A percentile compares a stretch with the other conserved stretches of the same genome.
phyloP scores from a whole-genome alignment of 305 asterid species.

The Solanum hybrid region DNA sequence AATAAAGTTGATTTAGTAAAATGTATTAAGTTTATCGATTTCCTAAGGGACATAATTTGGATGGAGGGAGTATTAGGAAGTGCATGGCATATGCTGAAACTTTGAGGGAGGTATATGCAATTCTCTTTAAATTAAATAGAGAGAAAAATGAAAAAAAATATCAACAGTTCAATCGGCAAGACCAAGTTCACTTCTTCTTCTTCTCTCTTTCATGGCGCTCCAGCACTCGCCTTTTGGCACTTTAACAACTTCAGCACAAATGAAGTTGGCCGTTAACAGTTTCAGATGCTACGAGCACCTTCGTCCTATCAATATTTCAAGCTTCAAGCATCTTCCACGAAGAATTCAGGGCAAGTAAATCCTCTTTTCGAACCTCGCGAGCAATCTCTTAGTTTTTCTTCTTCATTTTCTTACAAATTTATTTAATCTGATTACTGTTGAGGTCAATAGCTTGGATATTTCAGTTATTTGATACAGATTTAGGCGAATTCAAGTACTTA shows the following conservation, averaged over 20 bases:
- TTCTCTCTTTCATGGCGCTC: background rate
- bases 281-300: background rate
- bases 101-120: background rate
- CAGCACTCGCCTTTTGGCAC: background rate
- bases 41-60: background rate
- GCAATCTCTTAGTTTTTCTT: background rate
- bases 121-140: background rate
- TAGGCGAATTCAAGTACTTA: no score
- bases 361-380: background rate
- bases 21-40: no score
- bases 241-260: background rate
- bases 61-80: background rate
- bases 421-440: background rate
- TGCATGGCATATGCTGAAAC: background rate
- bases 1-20: no score
- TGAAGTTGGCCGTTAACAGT: background rate
- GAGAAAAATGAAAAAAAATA: background rate
- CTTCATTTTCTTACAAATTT: background rate
- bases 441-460: background rate
- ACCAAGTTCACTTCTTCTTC: background rate
- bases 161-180: background rate
- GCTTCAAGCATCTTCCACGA: background rate
- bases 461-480: background rate
- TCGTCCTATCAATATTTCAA: background rate
- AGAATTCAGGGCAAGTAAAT: background rate